These are phyloP conservation scores for Leersia perrieri DNA, from an alignment of 176 grass and related monocot genomes.

Conservation along the genomic window DNA sequence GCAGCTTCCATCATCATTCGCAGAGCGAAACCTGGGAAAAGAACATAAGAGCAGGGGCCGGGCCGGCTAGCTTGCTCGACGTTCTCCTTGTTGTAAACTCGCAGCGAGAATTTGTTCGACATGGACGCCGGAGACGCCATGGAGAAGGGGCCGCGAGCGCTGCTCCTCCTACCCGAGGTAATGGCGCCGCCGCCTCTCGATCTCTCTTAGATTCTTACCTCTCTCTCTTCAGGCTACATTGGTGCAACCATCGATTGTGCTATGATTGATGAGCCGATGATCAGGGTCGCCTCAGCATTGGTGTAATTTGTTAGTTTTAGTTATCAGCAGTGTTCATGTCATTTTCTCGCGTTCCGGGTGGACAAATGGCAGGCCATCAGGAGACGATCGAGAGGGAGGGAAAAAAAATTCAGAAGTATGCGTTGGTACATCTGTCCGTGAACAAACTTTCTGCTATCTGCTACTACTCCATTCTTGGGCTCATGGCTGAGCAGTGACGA, in stretches of 20 bases:
- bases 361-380: background rate
- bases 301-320: background rate
- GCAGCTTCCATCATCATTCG: background rate
- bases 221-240: background rate
- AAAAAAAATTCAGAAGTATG: background rate
- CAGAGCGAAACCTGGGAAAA: background rate
- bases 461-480: no score
- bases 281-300: background rate
- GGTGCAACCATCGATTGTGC: background rate
- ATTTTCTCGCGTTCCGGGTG: background rate
- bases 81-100: background rate
- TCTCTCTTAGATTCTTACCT: background rate
- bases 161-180: slow-evolving; percentile 44
- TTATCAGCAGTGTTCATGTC: background rate
- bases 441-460: background rate
- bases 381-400: background rate
- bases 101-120: background rate
- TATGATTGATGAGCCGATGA: no score
- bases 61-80: background rate
- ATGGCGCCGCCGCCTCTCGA: background rate
- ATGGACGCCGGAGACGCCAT: slow-evolving; percentile 47
- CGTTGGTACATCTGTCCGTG: background rate
- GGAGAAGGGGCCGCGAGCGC: slow-evolving; percentile 33
- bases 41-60: background rate
- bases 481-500: background rate